phyloP scores from a whole-genome alignment of 768 basidiomycete genomes.

The Lactifluus subvellereus region DNA sequence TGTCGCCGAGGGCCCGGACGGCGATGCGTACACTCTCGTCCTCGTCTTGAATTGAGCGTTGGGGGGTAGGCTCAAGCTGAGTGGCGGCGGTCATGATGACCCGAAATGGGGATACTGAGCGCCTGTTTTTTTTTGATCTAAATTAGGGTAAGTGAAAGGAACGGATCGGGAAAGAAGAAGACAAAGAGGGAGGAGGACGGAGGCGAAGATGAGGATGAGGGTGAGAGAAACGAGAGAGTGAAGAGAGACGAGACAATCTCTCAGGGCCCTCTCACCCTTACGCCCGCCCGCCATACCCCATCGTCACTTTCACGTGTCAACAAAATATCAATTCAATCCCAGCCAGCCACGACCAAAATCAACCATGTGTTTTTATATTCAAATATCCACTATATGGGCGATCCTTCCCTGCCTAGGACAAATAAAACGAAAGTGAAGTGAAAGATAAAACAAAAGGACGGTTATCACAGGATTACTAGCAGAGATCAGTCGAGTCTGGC shows the following conservation, averaged over 20 bases:
- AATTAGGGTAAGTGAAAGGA: not conserved
- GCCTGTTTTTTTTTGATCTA: not conserved
- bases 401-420: slow-evolving; percentile 9
- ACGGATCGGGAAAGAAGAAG: not conserved
- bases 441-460: not conserved
- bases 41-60: slow-evolving; percentile 41
- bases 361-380: not conserved
- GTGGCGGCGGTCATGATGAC: slow-evolving; percentile 19
- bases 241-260: not conserved
- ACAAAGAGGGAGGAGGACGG: not conserved
- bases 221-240: too few species aligned
- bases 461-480: slow-evolving; percentile 6
- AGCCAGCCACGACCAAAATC: not conserved
- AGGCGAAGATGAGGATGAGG: not conserved
- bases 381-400: slow-evolving; percentile 11
- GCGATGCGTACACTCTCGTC: slow-evolving; percentile 80
- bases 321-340: slow-evolving; percentile 1
- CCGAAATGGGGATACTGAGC: slow-evolving; percentile 3
- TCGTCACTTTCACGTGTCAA: slow-evolving; percentile 19
- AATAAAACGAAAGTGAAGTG: not conserved
- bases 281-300: not conserved
- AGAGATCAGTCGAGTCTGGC: slow-evolving; percentile 2
- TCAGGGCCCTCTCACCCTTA: not conserved
- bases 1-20: slow-evolving; percentile 68
- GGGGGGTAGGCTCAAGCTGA: not conserved